These are phyloP conservation scores for Scedosporium boydii DNA, from an alignment of 2,329 filamentous ascomycete species.

Conservation along the genomic window DNA sequence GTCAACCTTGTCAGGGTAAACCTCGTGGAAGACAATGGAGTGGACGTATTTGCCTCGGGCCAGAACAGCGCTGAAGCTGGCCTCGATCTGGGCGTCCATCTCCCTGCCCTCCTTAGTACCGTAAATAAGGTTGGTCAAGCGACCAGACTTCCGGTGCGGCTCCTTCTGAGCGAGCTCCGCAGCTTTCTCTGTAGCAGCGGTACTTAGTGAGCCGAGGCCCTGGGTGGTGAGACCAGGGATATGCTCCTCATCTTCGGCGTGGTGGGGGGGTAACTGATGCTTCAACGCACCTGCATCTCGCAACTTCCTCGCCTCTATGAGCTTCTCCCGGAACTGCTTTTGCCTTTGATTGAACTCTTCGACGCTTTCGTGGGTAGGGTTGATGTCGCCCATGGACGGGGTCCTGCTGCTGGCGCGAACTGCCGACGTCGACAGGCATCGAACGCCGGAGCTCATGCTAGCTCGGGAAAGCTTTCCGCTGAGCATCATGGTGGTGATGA, in stretches of 20 bases:
- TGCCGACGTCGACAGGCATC: constrained; percentile 50
- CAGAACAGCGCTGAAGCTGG: constrained; percentile 89
- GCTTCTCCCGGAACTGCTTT: constrained; percentile 74
- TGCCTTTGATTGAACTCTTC: constrained; percentile 74
- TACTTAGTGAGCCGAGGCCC: constrained; percentile 52
- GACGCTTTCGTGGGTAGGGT: constrained; percentile 54
- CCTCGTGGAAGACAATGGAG: constrained; percentile 92
- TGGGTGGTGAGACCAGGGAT: constrained; percentile 18
- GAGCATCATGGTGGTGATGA: background rate
- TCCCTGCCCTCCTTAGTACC: constrained; percentile 92
- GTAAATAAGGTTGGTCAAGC: constrained; percentile 84
- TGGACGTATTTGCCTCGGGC: constrained; percentile 97
- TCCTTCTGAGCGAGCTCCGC: constrained; percentile 27
- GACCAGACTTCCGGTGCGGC: constrained; percentile 56
- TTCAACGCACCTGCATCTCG: constrained; percentile 71
- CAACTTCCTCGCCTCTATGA: constrained; percentile 69
- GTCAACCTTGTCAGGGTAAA: constrained; percentile 90
- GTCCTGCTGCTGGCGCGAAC: constrained; percentile 28
- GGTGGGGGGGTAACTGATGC: constrained; percentile 28
- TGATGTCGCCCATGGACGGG: constrained; percentile 80
- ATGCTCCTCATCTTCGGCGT: constrained; percentile 13
- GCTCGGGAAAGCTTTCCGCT: constrained; percentile 22
- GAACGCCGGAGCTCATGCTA: constrained; percentile 37
- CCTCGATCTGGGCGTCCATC: constrained; percentile 90
- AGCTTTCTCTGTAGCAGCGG: constrained; percentile 32